Conservation (phyloP, 2,329 filamentous ascomycete genomes). For the Calonectria multiphialidica region DNA sequence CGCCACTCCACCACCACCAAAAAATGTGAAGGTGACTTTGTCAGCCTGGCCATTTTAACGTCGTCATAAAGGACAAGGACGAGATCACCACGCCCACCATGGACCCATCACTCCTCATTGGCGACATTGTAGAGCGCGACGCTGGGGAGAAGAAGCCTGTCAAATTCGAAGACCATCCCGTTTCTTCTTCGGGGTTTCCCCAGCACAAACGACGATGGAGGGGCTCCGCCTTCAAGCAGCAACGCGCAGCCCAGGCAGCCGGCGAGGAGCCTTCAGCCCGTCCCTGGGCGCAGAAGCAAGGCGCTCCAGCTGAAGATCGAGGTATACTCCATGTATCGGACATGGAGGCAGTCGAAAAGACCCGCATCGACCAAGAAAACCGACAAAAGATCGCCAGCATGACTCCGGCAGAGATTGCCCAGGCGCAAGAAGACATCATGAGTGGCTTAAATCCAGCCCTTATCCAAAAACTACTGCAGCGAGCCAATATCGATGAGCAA, state of each 20-base stretch:
- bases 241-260: conserved; percentile 42
- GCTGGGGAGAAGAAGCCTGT: conserved; percentile 71
- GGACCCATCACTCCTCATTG: conserved; percentile 69
- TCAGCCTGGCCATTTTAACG: conserved; percentile 21
- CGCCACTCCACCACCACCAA: conserved; percentile 28
- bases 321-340: conserved; percentile 19
- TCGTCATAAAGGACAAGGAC: not conserved
- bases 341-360: conserved; percentile 70
- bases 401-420: conserved; percentile 84
- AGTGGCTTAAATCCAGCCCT: conserved; percentile 80
- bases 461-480: conserved; percentile 80
- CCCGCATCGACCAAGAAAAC: conserved; percentile 87
- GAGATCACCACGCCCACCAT: conserved; percentile 37
- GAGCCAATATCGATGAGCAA: conserved; percentile 80
- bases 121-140: conserved; percentile 84
- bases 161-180: conserved; percentile 61
- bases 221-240: conserved; percentile 83
- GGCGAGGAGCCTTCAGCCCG: conserved; percentile 12
- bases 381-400: conserved; percentile 78
- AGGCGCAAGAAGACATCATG: conserved; percentile 85
- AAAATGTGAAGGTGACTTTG: conserved; percentile 35
- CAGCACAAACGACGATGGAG: conserved; percentile 82
- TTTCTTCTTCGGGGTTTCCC: conserved; percentile 80
- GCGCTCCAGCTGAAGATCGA: not conserved
- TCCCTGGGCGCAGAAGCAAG: conserved; percentile 20